Base-by-base conservation (phyloP, 306 rosid species). In the Datisca glomerata region DNA sequence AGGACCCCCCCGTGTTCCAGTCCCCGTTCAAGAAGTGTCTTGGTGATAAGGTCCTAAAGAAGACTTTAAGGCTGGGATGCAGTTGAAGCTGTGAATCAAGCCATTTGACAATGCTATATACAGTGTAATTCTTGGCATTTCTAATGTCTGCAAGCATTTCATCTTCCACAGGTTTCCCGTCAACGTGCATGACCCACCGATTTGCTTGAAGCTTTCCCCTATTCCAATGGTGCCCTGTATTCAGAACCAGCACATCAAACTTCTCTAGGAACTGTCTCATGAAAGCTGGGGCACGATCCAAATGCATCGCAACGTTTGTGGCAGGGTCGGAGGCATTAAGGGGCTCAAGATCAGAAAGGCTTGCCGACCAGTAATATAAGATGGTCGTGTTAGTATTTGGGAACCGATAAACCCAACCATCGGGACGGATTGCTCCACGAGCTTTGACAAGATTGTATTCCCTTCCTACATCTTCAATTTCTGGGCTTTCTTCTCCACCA, bases 141-240 rank as follows among this genome's bases (percentile, higher is more conserved):
- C 42, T 56, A 14, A 84, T 80, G 34, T 70, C 76, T 15, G 55
- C 63, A 47, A 33, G 75, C 62, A 45, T 72, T 47, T 56, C 67
- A 44, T 80, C 76, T 47, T 61, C 74, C 27, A 57, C 72, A 21
- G 71, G 80, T 58, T 66, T 73, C 58, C 92, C 96, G 45, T 75
- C 59, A 16, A 61, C 84, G 42, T 80, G 47, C 84, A 89, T 89
- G 39, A 89, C 56, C 98, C 96, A 91, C 47, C 76, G 59, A 62
- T 84, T 84, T 29, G 63, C 93, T 12, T 22, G 57, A 47, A 91
- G 68, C 67, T 91, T 84, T 35, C 91, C 91, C 53, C 81, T 65
- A 69, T 89, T 80, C 96, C 98, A 89, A 45, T 84, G 95, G 69
- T 89, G 98, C 24, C 96, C 96, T 3, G 98, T 84, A 53, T 89